Conservation (phyloP, 169 alveolate genomes). For the Theileria luwenshuni region DNA sequence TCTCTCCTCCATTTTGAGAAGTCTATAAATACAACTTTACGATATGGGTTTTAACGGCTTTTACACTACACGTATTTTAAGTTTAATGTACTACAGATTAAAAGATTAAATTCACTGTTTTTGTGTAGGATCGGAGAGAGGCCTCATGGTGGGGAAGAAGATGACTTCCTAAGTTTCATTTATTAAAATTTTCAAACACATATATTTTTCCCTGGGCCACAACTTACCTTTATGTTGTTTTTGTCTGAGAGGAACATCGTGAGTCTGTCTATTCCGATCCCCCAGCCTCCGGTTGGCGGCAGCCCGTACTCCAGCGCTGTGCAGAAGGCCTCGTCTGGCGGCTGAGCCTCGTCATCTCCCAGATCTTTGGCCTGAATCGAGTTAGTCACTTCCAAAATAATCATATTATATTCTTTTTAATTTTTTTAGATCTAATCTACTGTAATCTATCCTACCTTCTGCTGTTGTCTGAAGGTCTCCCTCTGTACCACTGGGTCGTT, state of each 20-base stretch:
- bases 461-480: conserved; percentile 79
- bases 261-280: conserved; percentile 96
- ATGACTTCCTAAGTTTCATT: conserved; percentile 82
- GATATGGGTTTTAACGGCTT: background rate
- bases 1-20: conserved; percentile 70
- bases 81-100: background rate
- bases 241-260: conserved; percentile 95
- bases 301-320: conserved; percentile 96
- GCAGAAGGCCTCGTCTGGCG: conserved; percentile 77
- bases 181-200: background rate
- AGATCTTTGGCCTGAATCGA: conserved; percentile 55
- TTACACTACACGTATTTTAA: background rate
- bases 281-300: conserved; percentile 99
- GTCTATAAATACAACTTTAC: background rate
- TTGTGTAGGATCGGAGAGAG: conserved; percentile 52
- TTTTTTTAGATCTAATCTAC: background rate
- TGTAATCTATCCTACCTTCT: conserved; percentile 25
- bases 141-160: conserved; percentile 98
- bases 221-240: conserved; percentile 89
- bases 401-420: too few species aligned
- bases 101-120: background rate
- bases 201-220: background rate
- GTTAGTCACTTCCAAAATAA: too few species aligned
- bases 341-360: conserved; percentile 81
- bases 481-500: conserved; percentile 91